A percentile compares a stretch with the other conserved stretches of the same genome.
These are phyloP conservation scores for Trypanosoma vivax DNA, from an alignment of 208 protist species.

Conservation along the genomic window DNA sequence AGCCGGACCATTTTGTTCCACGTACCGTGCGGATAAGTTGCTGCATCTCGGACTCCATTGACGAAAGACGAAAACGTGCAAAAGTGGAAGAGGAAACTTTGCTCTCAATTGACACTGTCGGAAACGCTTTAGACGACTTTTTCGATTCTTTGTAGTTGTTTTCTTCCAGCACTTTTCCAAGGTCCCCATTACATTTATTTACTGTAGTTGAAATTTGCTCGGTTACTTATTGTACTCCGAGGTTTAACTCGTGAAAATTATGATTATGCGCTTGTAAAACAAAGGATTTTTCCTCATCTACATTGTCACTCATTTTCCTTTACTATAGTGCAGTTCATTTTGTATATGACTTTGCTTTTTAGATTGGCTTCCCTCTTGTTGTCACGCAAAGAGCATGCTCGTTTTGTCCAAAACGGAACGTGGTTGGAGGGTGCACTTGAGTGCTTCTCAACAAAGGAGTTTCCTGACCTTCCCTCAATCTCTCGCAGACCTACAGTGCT, in stretches of 20 bases:
- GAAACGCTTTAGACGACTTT: constrained; percentile 50
- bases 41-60: not conserved
- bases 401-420: constrained; percentile 17
- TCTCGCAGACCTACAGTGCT: constrained; percentile 33
- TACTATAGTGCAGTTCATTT: not conserved
- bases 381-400: constrained; percentile 12
- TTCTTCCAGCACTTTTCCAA: not conserved
- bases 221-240: no score
- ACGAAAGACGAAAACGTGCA: constrained; percentile 15
- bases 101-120: constrained; percentile 22
- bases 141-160: constrained; percentile 31
- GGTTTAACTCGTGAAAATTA: no score
- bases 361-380: constrained; percentile 14
- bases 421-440: constrained; percentile 23
- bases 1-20: constrained; percentile 19
- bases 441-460: constrained; percentile 17
- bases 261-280: not conserved
- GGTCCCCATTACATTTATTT: not conserved
- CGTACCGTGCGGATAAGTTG: constrained; percentile 15
- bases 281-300: not conserved
- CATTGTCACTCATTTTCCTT: constrained; percentile 6
- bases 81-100: constrained; percentile 42
- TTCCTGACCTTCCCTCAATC: not conserved
- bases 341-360: constrained; percentile 5
- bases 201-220: not conserved